These are phyloP conservation scores for Didymosphaeria variabile DNA, from an alignment of 2,329 filamentous ascomycete species.

Conservation along the genomic window DNA sequence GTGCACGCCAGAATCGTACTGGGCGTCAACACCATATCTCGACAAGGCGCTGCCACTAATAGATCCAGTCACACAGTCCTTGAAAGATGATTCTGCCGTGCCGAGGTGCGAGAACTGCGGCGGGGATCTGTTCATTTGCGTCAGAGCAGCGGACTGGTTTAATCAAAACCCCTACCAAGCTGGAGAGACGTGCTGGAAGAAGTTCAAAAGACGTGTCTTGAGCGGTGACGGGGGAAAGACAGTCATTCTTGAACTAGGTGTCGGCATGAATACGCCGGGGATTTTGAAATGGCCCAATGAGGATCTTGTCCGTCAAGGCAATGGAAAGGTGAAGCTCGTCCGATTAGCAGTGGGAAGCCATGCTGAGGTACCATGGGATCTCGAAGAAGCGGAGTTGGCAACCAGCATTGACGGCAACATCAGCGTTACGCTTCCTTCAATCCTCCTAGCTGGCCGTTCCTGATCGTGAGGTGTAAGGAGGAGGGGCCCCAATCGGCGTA, in stretches of 20 bases:
- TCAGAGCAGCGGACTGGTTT: slow-evolving; percentile 38
- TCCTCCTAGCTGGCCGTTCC: background rate
- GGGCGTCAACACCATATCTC: slow-evolving; percentile 28
- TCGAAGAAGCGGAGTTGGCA: slow-evolving; percentile 27
- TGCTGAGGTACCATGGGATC: slow-evolving; percentile 23
- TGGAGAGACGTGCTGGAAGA: slow-evolving; percentile 30
- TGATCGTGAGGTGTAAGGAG: too few species aligned
- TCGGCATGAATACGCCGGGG: slow-evolving; percentile 36
- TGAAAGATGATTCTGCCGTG: slow-evolving; percentile 29
- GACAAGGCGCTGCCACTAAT: slow-evolving; percentile 32
- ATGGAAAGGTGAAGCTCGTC: slow-evolving; percentile 29
- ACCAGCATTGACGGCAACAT: slow-evolving; percentile 27
- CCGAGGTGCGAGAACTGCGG: slow-evolving; percentile 36
- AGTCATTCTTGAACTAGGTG: slow-evolving; percentile 32
- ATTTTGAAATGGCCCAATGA: slow-evolving; percentile 35
- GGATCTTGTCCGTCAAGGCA: slow-evolving; percentile 26
- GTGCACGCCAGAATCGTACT: slow-evolving; percentile 40
- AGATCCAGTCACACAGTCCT: slow-evolving; percentile 29
- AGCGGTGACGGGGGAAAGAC: slow-evolving; percentile 22
- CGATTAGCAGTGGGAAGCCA: slow-evolving; percentile 26
- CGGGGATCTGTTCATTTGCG: slow-evolving; percentile 39
- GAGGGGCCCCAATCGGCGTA: background rate
- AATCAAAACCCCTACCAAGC: slow-evolving; percentile 35
- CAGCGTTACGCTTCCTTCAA: slow-evolving; percentile 19
- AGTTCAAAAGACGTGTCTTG: slow-evolving; percentile 24